Evolutionary conservation across 1,284 basidiomycete genomes (phyloP).

Genomic region (Moniliophthora roreri): DNA sequence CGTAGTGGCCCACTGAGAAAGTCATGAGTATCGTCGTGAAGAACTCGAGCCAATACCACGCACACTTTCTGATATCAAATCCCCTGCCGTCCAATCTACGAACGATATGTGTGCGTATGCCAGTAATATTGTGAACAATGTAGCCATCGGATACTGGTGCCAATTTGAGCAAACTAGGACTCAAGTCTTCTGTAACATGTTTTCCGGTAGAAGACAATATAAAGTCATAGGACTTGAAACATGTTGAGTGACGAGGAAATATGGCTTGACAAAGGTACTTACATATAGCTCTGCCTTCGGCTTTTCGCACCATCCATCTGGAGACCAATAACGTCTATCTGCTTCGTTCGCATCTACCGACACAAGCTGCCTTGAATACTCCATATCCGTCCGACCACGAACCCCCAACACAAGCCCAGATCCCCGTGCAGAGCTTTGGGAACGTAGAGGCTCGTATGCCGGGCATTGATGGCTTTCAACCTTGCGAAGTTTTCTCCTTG

Average conservation of each 20-base stretch:
- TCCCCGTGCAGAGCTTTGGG: constrained; percentile 28
- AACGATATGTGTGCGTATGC: constrained; percentile 75
- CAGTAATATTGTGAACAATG: constrained; percentile 73
- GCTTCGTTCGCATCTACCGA: constrained; percentile 46
- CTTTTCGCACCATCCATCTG: constrained; percentile 70
- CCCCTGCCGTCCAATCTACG: constrained; percentile 81
- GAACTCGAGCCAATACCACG: constrained; percentile 25
- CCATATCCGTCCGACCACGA: constrained; percentile 68
- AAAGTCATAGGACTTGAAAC: constrained; percentile 71
- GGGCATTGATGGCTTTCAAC: constrained; percentile 76
- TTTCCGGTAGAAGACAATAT: constrained; percentile 65
- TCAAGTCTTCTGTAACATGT: constrained; percentile 61
- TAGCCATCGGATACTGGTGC: constrained; percentile 66
- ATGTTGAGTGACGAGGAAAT: too few relatives aligned
- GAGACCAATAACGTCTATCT: constrained; percentile 61
- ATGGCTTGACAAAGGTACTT: too few relatives aligned
- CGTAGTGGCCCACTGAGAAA: constrained; percentile 75
- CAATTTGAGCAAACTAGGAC: constrained; percentile 69
- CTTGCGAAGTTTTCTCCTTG: constrained; percentile 61
- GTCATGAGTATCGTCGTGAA: neutral
- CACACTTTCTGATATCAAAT: constrained; percentile 82
- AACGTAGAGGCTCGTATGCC: constrained; percentile 51
- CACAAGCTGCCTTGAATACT: constrained; percentile 74
- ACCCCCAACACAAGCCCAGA: constrained; percentile 66
- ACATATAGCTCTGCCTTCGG: constrained; percentile 76